phyloP scores from a whole-genome alignment of 2,329 filamentous ascomycete genomes.

The Ceratocystis diversiconidia region DNA sequence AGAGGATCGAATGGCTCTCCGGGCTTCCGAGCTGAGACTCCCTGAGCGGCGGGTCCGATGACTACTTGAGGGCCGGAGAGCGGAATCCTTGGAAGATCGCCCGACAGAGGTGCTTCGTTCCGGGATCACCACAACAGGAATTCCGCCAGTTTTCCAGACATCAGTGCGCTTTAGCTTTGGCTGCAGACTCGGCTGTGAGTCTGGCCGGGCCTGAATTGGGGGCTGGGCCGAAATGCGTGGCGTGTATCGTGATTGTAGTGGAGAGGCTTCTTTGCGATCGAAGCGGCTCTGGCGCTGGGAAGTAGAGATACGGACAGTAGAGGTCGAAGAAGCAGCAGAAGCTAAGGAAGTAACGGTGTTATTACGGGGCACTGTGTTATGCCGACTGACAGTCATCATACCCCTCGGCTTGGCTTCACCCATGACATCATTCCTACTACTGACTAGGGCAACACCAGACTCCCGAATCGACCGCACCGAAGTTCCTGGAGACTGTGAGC shows the following conservation, averaged over 20 bases:
- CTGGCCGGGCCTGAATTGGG: slow-evolving; percentile 16
- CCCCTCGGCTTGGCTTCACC: neutral
- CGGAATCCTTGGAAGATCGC: slow-evolving; percentile 33
- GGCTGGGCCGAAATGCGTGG: neutral
- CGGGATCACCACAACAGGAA: slow-evolving; percentile 49
- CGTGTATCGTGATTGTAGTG: slow-evolving; percentile 1
- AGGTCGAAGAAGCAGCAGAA: neutral
- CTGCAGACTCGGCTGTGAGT: slow-evolving; percentile 24
- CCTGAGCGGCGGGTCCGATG: slow-evolving; percentile 38
- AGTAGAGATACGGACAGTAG: neutral
- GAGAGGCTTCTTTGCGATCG: slow-evolving; percentile 6
- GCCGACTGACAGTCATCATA: neutral
- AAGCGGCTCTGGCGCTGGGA: neutral
- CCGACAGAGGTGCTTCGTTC: slow-evolving; percentile 41
- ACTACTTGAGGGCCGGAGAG: slow-evolving; percentile 48
- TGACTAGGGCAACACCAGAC: slow-evolving; percentile 26
- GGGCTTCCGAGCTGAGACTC: slow-evolving; percentile 25
- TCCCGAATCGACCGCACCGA: slow-evolving; percentile 32
- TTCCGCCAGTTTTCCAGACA: slow-evolving; percentile 43
- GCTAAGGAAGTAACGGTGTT: slow-evolving; percentile 6
- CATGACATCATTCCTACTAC: slow-evolving; percentile 11
- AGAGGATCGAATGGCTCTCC: neutral
- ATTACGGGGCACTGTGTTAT: neutral
- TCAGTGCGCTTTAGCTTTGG: slow-evolving; percentile 28
- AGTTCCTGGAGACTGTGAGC: slow-evolving; percentile 28